Base-by-base conservation (phyloP, 768 basidiomycete genomes). In the Krasilnikovozyma curviuscula region DNA sequence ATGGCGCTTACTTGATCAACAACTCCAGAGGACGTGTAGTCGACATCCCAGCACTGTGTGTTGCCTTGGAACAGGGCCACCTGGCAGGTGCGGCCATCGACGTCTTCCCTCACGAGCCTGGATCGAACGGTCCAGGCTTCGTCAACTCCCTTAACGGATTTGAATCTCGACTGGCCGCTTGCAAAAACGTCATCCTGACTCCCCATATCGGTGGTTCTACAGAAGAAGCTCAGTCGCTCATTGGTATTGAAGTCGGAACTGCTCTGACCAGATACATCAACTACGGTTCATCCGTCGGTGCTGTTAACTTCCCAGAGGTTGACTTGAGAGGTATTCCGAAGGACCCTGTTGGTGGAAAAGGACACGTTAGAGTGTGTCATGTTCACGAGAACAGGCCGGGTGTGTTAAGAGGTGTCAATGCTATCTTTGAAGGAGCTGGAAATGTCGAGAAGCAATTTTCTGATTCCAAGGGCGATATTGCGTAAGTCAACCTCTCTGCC, bases 361-460 rank as follows among this genome's bases (percentile, higher is more conserved):
- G 73, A 42, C 73, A 81, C 60, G 75, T 95, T 55, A 81, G 93
- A 54, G 71, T 98, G 29, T 97, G 93, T 68, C 77, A 95, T 65
- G 81, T 93, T 41, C 93, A 98, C 73, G 77, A 71, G 65, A 98
- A 98, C 68, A 67, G 67, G 46, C 65, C 64, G 5, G 88, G 86
- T 71, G 93, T 95, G 40, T 78, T 98, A 61, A 79, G 77, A 59
- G 76, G 78, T 60, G 83, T 98, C 71, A 98, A 98, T 73, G 82
- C 89, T 56, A 80, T 50, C 29, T 24, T 34, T 18, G 33, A 12
- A 12, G 33, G 18, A 18, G 12, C 13, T n/a, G n/a, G n/a, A 73
- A 97, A 98, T 66, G 89, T 98, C 63, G 88, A 91, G 68, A 97
- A 97, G 70, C 93, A 97, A 67, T 95, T 80, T 67, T 88, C 91